Evolutionary conservation across 495 filamentous ascomycete species (phyloP), one percentile per base, ranked within the genome.

Genomic region (Rostrohypoxylon terebratum): DNA sequence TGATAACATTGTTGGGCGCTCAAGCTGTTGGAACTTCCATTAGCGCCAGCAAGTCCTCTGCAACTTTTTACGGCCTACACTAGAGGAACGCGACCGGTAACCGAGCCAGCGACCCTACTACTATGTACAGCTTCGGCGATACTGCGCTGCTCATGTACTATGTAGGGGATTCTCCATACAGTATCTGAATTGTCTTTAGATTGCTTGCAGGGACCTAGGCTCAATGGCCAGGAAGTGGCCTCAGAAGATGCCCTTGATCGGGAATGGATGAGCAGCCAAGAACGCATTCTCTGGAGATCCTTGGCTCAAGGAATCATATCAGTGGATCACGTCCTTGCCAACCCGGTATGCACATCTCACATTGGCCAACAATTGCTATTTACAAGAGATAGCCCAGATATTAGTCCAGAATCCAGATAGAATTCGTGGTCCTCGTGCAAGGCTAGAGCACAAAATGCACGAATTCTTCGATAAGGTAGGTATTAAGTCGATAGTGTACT

Each of bases 221-320:
- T 47, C 50, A 58, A 54, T 44, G 69, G 28, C 58, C 59, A 63
- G n/a, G 23, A 16, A 18, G 14, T 66, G 71, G 66, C 53, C 51
- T 66, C 60, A 63, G 58, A 44, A 21, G 20, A 16, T 20, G 62
- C 58, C 62, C 57, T 55, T 51, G 42, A 69, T 66, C 31, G 61
- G 71, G 66, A 59, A 69, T 63, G 48, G 66, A 74, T 74, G 50
- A 59, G 21, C 71, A 48, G 71, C 71, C 62, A 74, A 74, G 71
- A 69, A 51, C 48, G 23, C 33, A 28, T 55, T 62, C 54, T 69
- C 66, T 66, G 71, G 66, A 69, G 71, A 73, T 66, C 71, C 61
- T 63, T 69, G 66, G 59, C 42, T 62, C 31, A 33, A 51, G 62
- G 42, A 66, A 66, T 48, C 70, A 38, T 57, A 69, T 59, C 59